Conservation (phyloP, 2,329 filamentous ascomycete species). For the Trichoderma arundinaceum region DNA sequence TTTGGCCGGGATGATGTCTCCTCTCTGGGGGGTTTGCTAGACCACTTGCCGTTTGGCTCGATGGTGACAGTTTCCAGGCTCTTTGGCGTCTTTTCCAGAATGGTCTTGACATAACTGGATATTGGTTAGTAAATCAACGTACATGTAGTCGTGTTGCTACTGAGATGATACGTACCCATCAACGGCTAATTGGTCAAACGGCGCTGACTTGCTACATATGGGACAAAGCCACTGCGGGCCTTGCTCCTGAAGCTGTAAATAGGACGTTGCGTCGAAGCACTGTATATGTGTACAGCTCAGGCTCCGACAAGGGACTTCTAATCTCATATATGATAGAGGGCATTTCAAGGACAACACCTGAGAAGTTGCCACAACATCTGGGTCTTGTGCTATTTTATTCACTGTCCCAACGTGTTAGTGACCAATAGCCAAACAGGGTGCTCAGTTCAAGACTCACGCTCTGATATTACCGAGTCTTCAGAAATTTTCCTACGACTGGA, state of each 20-base stretch:
- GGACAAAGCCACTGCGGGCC: conserved; percentile 97
- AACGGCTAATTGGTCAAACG: conserved; percentile 81
- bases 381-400: conserved; percentile 78
- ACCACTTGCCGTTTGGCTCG: conserved; percentile 85
- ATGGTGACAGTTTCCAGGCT: conserved; percentile 85
- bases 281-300: conserved; percentile 84
- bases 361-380: conserved; percentile 88
- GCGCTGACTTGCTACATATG: conserved; percentile 82
- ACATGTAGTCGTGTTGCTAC: too few relatives aligned
- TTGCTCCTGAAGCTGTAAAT: conserved; percentile 92
- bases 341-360: conserved; percentile 91
- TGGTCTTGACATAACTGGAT: conserved; percentile 81
- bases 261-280: conserved; percentile 93
- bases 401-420: conserved; percentile 57
- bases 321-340: conserved; percentile 83
- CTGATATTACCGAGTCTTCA: conserved; percentile 79
- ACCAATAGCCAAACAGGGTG: too few relatives aligned
- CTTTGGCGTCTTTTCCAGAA: conserved; percentile 73
- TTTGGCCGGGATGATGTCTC: conserved; percentile 40
- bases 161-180: conserved; percentile 69
- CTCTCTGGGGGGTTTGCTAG: conserved; percentile 46
- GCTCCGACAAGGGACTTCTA: conserved; percentile 80
- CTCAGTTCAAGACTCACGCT: conserved; percentile 66
- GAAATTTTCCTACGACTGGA: conserved; percentile 73
- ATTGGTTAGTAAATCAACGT: conserved; percentile 32